Base-by-base conservation (phyloP, 2,329 filamentous ascomycete genomes). In the Diplodia corticola region DNA sequence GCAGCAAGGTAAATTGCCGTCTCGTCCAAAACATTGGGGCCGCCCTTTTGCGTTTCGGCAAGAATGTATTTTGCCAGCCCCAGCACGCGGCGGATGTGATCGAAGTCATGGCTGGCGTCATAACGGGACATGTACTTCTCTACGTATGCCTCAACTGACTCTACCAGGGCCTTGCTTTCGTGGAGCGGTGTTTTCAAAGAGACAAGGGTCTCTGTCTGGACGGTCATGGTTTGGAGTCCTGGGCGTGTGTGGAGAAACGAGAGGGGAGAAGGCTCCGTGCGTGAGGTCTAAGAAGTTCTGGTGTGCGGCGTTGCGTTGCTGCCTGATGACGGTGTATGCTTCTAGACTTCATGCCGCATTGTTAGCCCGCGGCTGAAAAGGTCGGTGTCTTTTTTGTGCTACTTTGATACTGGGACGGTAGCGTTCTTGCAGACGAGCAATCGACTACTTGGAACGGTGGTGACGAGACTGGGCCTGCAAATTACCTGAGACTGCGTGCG, bases 21-120 rank as follows among this genome's bases (percentile, higher is more conserved):
- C 4, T 79, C 79, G 74, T 91, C 83, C 71, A 83, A 83, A 30
- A 69, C 57, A 13, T 63, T 67, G 1, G 70, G 40, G 1, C 78
- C 74, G 50, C 78, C 71, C 72, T 75, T 60, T 66, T 71, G 64
- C 73, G 73, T 77, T 63, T 88, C 85, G 48, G 78, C 76, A 67
- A 91, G 83, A 69, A 93, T 89, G 70, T 85, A 80, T 53, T 86
- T 86, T 6, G 92, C 86, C 40, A 95, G 85, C n/a, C 85, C 84
- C 24, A 93, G 80, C 24, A 97, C 93, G 63, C 93, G 89, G 69
- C 88, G 82, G 73, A 97, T 91, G 77, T 97, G 93, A 66, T 86
- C 82, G 81, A 91, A 96, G 80, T 96, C 92, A 81, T 97, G 93
- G 1, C 92, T 96, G 61, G 88, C 88, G 22, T 64, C 65, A 7